Conservation (phyloP, 2,329 filamentous ascomycete genomes). For the Fusarium stilboides region DNA sequence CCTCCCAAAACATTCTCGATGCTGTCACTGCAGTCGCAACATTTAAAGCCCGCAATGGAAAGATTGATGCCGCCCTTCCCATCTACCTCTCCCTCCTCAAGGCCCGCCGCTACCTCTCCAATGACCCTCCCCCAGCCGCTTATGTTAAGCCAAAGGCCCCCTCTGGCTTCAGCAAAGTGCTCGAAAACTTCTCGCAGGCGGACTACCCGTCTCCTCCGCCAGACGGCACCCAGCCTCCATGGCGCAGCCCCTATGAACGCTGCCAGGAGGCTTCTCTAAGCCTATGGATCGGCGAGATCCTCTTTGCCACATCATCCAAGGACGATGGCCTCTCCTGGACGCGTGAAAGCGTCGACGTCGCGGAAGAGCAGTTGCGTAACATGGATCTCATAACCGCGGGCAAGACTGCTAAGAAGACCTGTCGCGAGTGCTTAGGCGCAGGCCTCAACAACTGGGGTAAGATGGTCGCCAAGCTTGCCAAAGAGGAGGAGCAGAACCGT, state of each 20-base stretch:
- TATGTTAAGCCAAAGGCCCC: constrained; percentile 17
- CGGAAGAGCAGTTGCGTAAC: constrained; percentile 76
- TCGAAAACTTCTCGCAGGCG: constrained; percentile 60
- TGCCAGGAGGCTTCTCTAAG: constrained; percentile 91
- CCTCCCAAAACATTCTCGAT: constrained; percentile 80
- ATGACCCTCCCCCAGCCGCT: constrained; percentile 50
- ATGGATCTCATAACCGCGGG: constrained; percentile 53
- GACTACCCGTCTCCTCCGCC: constrained; percentile 79
- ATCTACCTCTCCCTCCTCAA: constrained; percentile 89
- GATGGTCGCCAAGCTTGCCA: constrained; percentile 80
- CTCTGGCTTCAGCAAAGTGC: constrained; percentile 43
- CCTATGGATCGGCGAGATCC: constrained; percentile 93
- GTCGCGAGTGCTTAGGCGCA: constrained; percentile 82
- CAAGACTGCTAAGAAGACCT: constrained; percentile 66
- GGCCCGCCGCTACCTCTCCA: constrained; percentile 75
- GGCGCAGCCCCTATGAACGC: constrained; percentile 74
- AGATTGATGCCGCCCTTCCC: constrained; percentile 80
- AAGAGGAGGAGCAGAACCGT: constrained; percentile 61
- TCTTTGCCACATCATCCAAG: constrained; percentile 75
- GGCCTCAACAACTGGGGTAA: constrained; percentile 86
- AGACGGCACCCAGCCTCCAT: constrained; percentile 78
- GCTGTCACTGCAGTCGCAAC: constrained; percentile 84
- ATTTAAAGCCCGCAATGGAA: constrained; percentile 79
- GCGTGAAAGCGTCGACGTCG: constrained; percentile 85
- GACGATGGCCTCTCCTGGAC: constrained; percentile 91